Evolutionary conservation across 2,329 filamentous ascomycete genomes (phyloP).

Genomic region (Tolypocladium ophioglossoides): DNA sequence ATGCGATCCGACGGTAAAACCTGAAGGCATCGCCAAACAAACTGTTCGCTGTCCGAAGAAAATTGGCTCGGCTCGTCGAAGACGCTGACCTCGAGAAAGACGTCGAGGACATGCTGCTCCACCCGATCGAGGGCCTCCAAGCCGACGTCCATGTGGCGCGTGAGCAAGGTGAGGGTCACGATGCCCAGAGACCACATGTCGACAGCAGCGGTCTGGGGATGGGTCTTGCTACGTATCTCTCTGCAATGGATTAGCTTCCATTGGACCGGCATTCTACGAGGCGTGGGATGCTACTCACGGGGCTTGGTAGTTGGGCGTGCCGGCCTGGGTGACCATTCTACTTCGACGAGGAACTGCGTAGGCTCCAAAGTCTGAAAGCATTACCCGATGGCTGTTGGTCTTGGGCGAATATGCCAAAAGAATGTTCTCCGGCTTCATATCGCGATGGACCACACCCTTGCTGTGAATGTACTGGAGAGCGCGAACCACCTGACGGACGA

Average conservation of each 20-base stretch:
- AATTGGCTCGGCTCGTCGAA: conserved; percentile 6
- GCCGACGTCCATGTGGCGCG: conserved; percentile 9
- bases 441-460: conserved; percentile 40
- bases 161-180: conserved; percentile 26
- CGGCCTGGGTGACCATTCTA: conserved; percentile 32
- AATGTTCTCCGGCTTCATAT: conserved; percentile 45
- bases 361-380: conserved; percentile 42
- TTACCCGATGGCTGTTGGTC: conserved; percentile 30
- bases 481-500: conserved; percentile 36
- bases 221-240: conserved; percentile 20
- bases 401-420: conserved; percentile 35
- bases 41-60: conserved; percentile 16
- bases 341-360: conserved; percentile 30
- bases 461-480: conserved; percentile 36
- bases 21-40: conserved; percentile 21
- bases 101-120: conserved; percentile 13
- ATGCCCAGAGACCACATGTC: conserved; percentile 45
- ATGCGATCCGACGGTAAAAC: conserved; percentile 15
- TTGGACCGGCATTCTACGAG: not conserved
- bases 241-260: conserved; percentile 15
- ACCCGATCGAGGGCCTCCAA: conserved; percentile 16
- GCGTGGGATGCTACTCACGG: conserved; percentile 28
- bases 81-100: conserved; percentile 8
- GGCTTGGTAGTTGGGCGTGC: conserved; percentile 36
- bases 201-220: conserved; percentile 24